These are phyloP conservation scores for Xylaria sp. DNA, from an alignment of 2,329 filamentous ascomycete species.

Conservation along the genomic window DNA sequence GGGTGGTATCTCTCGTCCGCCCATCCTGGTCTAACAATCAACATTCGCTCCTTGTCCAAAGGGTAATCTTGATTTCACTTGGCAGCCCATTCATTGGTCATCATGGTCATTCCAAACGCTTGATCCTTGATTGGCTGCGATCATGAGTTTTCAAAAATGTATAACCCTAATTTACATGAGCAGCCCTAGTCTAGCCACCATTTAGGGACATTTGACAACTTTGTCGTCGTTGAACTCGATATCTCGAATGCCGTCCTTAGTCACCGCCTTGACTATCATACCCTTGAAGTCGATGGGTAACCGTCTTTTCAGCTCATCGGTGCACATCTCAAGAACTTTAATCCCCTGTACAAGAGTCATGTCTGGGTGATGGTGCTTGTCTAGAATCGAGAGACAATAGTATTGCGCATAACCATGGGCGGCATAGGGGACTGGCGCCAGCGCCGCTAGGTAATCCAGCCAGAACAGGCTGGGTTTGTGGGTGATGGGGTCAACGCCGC, in stretches of 20 bases:
- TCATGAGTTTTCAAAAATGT: constrained; percentile 34
- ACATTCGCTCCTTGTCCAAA: background rate
- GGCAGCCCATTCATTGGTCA: background rate
- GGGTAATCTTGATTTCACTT: constrained; percentile 4
- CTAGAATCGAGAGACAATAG: constrained; percentile 96
- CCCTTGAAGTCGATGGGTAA: constrained; percentile 99
- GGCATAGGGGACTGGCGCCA: constrained; percentile 90
- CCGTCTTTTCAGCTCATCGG: constrained; percentile 94
- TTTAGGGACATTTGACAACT: constrained; percentile 70
- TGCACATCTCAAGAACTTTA: constrained; percentile 93
- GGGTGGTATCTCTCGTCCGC: background rate
- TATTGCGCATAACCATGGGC: constrained; percentile 99
- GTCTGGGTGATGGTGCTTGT: constrained; percentile 98
- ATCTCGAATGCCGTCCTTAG: constrained; percentile 89
- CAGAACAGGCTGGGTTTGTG: constrained; percentile 93
- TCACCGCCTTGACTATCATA: constrained; percentile 91
- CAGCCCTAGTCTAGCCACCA: constrained; percentile 2
- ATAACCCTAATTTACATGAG: constrained; percentile 51
- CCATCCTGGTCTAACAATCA: background rate
- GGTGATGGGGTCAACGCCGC: constrained; percentile 91
- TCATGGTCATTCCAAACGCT: constrained; percentile 25
- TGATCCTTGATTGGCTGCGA: constrained; percentile 35
- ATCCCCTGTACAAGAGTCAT: constrained; percentile 89
- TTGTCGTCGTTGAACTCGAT: constrained; percentile 87
- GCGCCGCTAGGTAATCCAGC: constrained; percentile 93